A percentile compares a stretch with the other conserved stretches of the same genome.
phyloP scores from a whole-genome alignment of 768 basidiomycete genomes.

The Pilatotrama ljubarskyi region DNA sequence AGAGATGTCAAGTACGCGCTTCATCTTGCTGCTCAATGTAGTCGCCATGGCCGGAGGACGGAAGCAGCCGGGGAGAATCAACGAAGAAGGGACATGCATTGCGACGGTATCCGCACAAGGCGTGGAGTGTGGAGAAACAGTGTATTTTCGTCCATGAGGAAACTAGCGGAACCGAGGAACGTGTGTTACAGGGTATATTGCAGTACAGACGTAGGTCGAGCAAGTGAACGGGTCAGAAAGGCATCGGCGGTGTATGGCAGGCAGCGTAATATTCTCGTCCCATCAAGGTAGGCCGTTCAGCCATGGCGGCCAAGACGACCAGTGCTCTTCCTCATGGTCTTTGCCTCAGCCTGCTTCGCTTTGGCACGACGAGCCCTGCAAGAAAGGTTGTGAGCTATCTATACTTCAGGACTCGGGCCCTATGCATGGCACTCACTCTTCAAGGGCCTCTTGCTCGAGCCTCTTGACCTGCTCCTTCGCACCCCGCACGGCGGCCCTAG shows the following conservation, averaged over 20 bases:
- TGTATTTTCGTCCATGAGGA: too few relatives aligned
- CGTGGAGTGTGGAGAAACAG: too few relatives aligned
- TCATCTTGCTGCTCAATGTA: too few relatives aligned
- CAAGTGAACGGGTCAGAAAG: neutral
- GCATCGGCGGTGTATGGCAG: too few relatives aligned
- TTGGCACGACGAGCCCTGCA: slow-evolving; percentile 50
- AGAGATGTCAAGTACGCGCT: too few relatives aligned
- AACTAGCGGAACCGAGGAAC: neutral
- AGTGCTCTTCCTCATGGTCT: slow-evolving; percentile 49
- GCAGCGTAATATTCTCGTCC: too few relatives aligned
- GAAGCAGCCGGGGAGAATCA: too few relatives aligned
- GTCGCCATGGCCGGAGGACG: too few relatives aligned
- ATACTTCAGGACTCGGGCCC: neutral
- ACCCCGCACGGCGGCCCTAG: slow-evolving; percentile 45
- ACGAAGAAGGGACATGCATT: too few relatives aligned
- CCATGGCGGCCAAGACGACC: slow-evolving; percentile 44
- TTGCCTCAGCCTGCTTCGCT: slow-evolving; percentile 53
- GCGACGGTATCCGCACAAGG: too few relatives aligned
- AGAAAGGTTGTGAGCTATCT: slow-evolving; percentile 2
- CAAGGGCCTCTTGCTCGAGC: slow-evolving; percentile 51
- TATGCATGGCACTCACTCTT: slow-evolving; percentile 45
- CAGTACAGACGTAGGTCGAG: neutral
- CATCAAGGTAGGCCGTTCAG: slow-evolving; percentile 4
- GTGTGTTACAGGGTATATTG: neutral
- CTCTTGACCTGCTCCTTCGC: slow-evolving; percentile 49